Conservation (phyloP, 805 yeast species). For the Kodamaea leandrae region DNA sequence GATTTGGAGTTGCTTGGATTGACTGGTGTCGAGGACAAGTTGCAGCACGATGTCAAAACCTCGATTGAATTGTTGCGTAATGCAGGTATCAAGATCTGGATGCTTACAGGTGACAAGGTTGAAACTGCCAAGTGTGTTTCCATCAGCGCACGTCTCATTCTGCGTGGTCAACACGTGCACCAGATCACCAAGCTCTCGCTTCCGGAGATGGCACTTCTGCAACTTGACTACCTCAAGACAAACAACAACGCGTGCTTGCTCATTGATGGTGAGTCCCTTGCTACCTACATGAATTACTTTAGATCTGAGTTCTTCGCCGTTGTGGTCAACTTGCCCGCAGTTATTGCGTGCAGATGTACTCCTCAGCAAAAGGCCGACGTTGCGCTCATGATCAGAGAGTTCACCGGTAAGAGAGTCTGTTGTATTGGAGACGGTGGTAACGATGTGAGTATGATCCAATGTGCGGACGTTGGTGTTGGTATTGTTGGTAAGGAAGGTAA, state of each 20-base stretch:
- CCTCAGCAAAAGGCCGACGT: slow-evolving; percentile 99
- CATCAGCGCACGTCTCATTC: slow-evolving; percentile 87
- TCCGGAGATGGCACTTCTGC: slow-evolving; percentile 66
- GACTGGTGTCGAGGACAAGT: slow-evolving; percentile 96
- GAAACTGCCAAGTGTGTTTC: slow-evolving; percentile 98
- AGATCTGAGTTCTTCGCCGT: slow-evolving; percentile 72
- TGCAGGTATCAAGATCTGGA: slow-evolving; percentile 98
- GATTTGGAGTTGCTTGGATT: slow-evolving; percentile 85
- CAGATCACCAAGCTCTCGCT: slow-evolving; percentile 67
- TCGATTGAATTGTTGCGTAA: slow-evolving; percentile 89
- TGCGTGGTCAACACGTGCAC: slow-evolving; percentile 92
- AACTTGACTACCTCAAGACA: slow-evolving; percentile 66
- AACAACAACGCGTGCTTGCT: slow-evolving; percentile 71
- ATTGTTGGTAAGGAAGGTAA: slow-evolving; percentile 98
- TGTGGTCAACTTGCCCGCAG: slow-evolving; percentile 81
- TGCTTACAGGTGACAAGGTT: slow-evolving; percentile 98
- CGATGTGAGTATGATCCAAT: slow-evolving; percentile 97
- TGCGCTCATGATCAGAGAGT: slow-evolving; percentile 70
- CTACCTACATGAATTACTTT: slow-evolving; percentile 60
- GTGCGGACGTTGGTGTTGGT: slow-evolving; percentile 98
- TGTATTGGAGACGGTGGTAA: slow-evolving; percentile 99
- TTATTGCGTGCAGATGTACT: slow-evolving; percentile 97
- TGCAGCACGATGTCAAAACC: slow-evolving; percentile 87
- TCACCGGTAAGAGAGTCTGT: slow-evolving; percentile 87
- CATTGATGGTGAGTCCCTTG: slow-evolving; percentile 92